phyloP scores from a whole-genome alignment of 1,139 yeast genomes.

The Candida frijolesensis region DNA sequence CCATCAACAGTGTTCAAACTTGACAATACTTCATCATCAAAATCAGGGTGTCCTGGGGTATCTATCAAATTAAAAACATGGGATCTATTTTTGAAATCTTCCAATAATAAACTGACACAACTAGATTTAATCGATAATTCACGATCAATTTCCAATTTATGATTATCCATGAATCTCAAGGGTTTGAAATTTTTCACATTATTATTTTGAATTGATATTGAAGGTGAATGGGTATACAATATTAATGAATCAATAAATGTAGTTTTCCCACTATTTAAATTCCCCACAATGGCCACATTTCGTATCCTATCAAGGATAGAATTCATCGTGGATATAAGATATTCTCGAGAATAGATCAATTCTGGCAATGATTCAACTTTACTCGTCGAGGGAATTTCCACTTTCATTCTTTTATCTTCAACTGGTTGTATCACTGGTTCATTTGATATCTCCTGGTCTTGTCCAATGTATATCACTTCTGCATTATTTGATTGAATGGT shows the following conservation, averaged over 20 bases:
- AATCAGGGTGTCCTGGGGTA: slow-evolving; percentile 90
- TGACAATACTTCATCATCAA: slow-evolving; percentile 70
- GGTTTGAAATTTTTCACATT: slow-evolving; percentile 40
- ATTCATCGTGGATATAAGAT: slow-evolving; percentile 50
- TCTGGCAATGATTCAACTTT: slow-evolving; percentile 49
- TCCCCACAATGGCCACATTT: slow-evolving; percentile 83
- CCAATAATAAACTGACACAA: slow-evolving; percentile 65
- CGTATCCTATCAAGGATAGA: slow-evolving; percentile 65
- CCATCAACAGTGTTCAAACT: slow-evolving; percentile 66
- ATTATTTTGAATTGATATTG: slow-evolving; percentile 27
- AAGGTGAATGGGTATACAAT: slow-evolving; percentile 55
- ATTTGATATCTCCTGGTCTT: slow-evolving; percentile 18
- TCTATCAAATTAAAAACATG: slow-evolving; percentile 67
- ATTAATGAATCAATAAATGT: slow-evolving; percentile 72
- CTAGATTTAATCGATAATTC: slow-evolving; percentile 69
- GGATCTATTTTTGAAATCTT: slow-evolving; percentile 58
- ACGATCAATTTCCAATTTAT: slow-evolving; percentile 66
- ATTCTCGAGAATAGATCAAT: slow-evolving; percentile 64
- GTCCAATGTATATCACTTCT: slow-evolving; percentile 29
- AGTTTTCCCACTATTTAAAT: slow-evolving; percentile 86
- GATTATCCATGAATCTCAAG: slow-evolving; percentile 69
- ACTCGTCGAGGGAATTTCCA: slow-evolving; percentile 34
- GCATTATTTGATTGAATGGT: slow-evolving; percentile 8
- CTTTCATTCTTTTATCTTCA: slow-evolving; percentile 41
- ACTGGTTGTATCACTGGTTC: slow-evolving; percentile 72